Percentiles rank a stretch among this genome's conserved stretches.
Evolutionary conservation across 345 rosid species (phyloP).

Genomic region (Lepidium didymum): DNA sequence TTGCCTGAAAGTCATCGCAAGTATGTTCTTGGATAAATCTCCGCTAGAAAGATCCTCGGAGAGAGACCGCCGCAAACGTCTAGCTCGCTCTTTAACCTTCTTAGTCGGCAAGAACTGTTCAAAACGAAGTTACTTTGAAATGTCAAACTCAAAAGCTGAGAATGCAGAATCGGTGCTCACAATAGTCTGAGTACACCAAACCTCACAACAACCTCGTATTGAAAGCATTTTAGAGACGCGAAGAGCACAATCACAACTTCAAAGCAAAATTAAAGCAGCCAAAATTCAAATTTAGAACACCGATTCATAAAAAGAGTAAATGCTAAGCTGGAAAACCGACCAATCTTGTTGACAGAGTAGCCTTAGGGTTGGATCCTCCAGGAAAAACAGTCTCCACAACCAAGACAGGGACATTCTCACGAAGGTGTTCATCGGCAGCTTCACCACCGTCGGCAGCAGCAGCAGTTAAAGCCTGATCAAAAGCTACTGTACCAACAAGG

Average conservation of each 20-base stretch:
- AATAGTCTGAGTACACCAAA: background rate
- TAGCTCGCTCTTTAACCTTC: constrained; percentile 72
- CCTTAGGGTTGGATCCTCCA: constrained; percentile 40
- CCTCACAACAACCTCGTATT: background rate
- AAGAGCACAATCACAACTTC: background rate
- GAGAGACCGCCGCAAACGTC: constrained; percentile 37
- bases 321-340: constrained; percentile 29
- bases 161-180: background rate
- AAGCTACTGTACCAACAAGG: constrained; percentile 67
- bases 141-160: background rate
- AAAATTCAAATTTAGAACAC: background rate
- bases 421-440: constrained; percentile 67
- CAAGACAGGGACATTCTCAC: constrained; percentile 56
- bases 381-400: constrained; percentile 86
- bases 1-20: constrained; percentile 87
- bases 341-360: constrained; percentile 72
- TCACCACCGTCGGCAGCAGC: constrained; percentile 92
- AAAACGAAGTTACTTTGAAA: background rate
- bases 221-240: background rate
- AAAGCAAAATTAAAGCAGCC: background rate
- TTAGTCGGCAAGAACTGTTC: constrained; percentile 77
- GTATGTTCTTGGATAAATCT: constrained; percentile 49
- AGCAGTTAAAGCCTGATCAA: constrained; percentile 77
- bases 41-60: constrained; percentile 39
- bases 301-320: background rate